phyloP scores from a whole-genome alignment of 768 basidiomycete species.

The Phaeolepiota aurea region DNA sequence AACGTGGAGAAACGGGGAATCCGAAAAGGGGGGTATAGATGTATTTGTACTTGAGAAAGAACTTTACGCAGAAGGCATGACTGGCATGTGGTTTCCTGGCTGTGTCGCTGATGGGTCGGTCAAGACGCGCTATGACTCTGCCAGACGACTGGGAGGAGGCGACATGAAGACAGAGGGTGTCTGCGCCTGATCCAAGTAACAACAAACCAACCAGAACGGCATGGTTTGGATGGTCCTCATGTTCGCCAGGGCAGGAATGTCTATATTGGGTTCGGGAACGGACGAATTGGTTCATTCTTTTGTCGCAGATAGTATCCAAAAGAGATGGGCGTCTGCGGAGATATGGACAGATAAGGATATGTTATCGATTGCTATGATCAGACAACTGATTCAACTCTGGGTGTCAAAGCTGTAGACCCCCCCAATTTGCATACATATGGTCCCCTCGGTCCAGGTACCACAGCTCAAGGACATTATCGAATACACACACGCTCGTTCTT shows the following conservation, averaged over 20 bases:
- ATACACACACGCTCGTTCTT: no score
- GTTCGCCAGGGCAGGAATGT: background rate
- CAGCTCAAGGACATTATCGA: no score
- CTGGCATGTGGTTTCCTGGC: conserved; percentile 26
- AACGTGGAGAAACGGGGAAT: conserved; percentile 7
- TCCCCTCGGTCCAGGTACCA: background rate
- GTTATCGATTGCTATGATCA: no score
- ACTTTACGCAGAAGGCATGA: conserved; percentile 13
- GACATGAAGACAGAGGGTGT: background rate
- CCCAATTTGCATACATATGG: background rate
- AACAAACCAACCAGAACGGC: no score
- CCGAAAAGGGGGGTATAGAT: conserved; percentile 9
- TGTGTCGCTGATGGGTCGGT: conserved; percentile 19
- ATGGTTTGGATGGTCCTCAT: background rate
- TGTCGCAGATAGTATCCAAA: background rate
- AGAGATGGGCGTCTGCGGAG: background rate
- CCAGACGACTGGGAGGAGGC: background rate
- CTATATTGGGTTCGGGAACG: no score
- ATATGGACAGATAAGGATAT: background rate
- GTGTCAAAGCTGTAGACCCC: background rate
- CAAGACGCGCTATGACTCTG: conserved; percentile 15
- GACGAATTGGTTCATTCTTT: no score
- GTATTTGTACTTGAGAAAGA: conserved; percentile 16
- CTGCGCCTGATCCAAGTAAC: background rate
- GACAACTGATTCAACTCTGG: no score